Conservation (phyloP, 306 rosid genomes). For the Begonia fuchsioides region DNA sequence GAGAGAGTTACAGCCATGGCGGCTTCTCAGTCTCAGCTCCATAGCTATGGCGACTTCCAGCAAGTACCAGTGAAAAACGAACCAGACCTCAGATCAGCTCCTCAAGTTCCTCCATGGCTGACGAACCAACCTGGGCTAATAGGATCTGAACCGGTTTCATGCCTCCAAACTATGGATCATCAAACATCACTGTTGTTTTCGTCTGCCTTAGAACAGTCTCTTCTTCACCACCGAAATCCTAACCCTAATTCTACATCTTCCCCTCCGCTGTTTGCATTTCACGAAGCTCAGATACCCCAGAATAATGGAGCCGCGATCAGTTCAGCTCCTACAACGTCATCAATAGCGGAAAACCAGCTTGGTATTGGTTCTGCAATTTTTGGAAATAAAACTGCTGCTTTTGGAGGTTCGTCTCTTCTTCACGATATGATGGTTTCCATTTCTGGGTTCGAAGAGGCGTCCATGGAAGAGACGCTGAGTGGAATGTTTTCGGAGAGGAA, state of each 20-base stretch:
- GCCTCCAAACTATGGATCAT: background rate
- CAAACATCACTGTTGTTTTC: background rate
- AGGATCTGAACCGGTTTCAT: background rate
- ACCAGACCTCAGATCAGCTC: conserved; percentile 7
- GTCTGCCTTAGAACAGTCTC: background rate
- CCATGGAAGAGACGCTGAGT: conserved; percentile 23
- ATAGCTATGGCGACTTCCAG: background rate
- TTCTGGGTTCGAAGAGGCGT: conserved; percentile 13
- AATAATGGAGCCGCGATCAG: conserved; percentile 8
- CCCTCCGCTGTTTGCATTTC: conserved; percentile 18
- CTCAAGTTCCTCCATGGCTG: conserved; percentile 22
- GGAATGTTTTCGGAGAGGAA: conserved; percentile 10
- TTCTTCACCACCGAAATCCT: conserved; percentile 27
- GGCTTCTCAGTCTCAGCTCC: conserved; percentile 22
- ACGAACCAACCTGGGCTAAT: conserved; percentile 1
- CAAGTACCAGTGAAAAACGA: conserved; percentile 16
- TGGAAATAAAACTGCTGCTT: conserved; percentile 23
- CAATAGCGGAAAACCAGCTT: conserved; percentile 3
- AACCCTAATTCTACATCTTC: conserved; percentile 19
- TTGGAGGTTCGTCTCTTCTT: conserved; percentile 11
- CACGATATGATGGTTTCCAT: conserved; percentile 37
- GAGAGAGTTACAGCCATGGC: conserved; percentile 25
- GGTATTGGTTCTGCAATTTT: conserved; percentile 13
- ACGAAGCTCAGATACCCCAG: conserved; percentile 5
- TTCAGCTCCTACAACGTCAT: background rate